Percentiles rank a stretch among this genome's conserved stretches.
phyloP scores from a whole-genome alignment of 441 rosid genomes.

The Gossypium laxum region DNA sequence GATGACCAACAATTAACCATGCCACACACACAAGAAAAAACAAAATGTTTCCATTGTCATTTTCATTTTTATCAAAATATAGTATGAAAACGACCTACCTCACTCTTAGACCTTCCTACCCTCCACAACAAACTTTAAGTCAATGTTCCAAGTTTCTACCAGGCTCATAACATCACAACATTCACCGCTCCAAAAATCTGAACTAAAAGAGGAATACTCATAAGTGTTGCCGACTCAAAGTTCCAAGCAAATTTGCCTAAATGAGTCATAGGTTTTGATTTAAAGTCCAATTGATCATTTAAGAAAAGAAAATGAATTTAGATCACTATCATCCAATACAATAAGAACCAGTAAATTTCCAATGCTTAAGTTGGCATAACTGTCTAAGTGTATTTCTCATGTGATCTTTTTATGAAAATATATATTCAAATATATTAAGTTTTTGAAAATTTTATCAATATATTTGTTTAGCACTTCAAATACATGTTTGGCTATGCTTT shows the following conservation, averaged over 20 bases:
- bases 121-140: slow-evolving; percentile 1
- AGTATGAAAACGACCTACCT: not conserved
- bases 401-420: not conserved
- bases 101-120: not conserved
- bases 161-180: not conserved
- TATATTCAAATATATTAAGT: not conserved
- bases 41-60: not conserved
- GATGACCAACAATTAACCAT: not conserved
- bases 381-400: not conserved
- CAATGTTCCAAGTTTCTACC: slow-evolving; percentile 1
- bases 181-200: not conserved
- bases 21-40: not conserved
- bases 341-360: not conserved
- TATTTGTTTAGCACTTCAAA: not conserved
- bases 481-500: not conserved
- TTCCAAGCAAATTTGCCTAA: not conserved
- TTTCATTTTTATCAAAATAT: not conserved
- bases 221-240: not conserved
- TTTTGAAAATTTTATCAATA: not conserved
- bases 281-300: not conserved
- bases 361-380: not conserved
- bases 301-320: slow-evolving; percentile 3
- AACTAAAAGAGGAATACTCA: not conserved
- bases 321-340: not conserved
- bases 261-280: not conserved